Evolutionary conservation across 352 stramenopile genomes (phyloP).

Genomic region (Phytophthora sp.): DNA sequence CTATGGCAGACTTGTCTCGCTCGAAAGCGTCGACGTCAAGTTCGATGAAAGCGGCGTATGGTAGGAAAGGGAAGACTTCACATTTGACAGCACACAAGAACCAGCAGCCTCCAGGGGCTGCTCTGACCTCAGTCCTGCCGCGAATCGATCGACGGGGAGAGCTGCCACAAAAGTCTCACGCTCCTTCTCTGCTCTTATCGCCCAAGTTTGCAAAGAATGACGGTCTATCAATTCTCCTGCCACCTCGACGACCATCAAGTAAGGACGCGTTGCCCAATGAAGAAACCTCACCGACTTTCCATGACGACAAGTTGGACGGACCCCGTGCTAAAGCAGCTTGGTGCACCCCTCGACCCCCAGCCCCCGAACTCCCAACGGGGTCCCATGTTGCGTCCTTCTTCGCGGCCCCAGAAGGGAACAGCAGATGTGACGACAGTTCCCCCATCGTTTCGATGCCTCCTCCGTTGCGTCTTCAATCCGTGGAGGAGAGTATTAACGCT

Average conservation of each 20-base stretch:
- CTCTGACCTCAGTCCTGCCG: slow-evolving; percentile 39
- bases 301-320: slow-evolving; percentile 30
- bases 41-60: slow-evolving; percentile 28
- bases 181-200: no score
- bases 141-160: slow-evolving; percentile 48
- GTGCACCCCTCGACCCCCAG: slow-evolving; percentile 60
- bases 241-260: slow-evolving; percentile 18
- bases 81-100: slow-evolving; percentile 29
- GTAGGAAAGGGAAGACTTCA: slow-evolving; percentile 28
- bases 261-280: slow-evolving; percentile 8
- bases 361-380: slow-evolving; percentile 6
- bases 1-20: slow-evolving; percentile 45
- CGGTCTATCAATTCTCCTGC: slow-evolving; percentile 23
- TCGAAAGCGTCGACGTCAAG: slow-evolving; percentile 23
- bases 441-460: slow-evolving; percentile 15
- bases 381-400: slow-evolving; percentile 54
- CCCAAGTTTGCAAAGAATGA: slow-evolving; percentile 23
- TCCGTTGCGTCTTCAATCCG: slow-evolving; percentile 45
- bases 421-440: slow-evolving; percentile 8
- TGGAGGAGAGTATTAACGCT: slow-evolving; percentile 52
- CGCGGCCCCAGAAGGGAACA: slow-evolving; percentile 15
- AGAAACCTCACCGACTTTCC: slow-evolving; percentile 47
- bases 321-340: slow-evolving; percentile 53
- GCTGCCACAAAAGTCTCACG: slow-evolving; percentile 9
- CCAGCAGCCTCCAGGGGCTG: slow-evolving; percentile 22